phyloP scores from a whole-genome alignment of 805 yeast species.

The Gaillardinia entomophila region DNA sequence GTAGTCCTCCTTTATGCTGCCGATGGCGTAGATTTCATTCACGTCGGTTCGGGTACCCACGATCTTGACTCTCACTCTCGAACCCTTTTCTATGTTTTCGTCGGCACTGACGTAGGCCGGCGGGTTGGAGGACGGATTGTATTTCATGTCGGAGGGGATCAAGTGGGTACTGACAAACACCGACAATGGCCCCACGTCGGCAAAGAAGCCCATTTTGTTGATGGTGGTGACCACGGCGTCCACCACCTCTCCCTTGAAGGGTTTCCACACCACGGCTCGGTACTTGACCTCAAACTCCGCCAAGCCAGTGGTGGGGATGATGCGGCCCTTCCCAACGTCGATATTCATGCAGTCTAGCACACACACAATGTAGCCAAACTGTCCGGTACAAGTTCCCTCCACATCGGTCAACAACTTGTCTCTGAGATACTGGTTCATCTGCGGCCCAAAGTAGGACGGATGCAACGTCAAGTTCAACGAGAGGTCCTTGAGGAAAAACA shows the following conservation, averaged over 20 bases:
- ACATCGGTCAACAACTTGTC: constrained; percentile 90
- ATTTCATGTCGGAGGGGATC: constrained; percentile 90
- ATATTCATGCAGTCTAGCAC: constrained; percentile 92
- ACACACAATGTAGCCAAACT: constrained; percentile 95
- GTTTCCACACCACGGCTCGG: constrained; percentile 96
- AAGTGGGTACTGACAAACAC: constrained; percentile 93
- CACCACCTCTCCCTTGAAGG: constrained; percentile 97
- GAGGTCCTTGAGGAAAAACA: constrained; percentile 68
- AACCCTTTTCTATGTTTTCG: constrained; percentile 90
- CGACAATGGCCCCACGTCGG: constrained; percentile 94
- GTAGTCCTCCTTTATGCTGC: constrained; percentile 96
- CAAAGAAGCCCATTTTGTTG: constrained; percentile 92
- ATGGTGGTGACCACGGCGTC: constrained; percentile 95
- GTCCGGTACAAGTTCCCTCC: constrained; percentile 98
- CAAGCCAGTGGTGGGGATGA: constrained; percentile 85
- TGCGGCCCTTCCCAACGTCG: constrained; percentile 91
- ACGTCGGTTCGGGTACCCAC: constrained; percentile 98
- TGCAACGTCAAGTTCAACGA: constrained; percentile 89
- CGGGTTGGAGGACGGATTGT: constrained; percentile 92
- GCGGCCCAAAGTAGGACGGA: constrained; percentile 97
- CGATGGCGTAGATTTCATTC: constrained; percentile 94
- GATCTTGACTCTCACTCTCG: constrained; percentile 88
- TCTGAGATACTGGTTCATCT: constrained; percentile 89
- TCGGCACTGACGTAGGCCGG: constrained; percentile 97
- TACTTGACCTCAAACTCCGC: constrained; percentile 96